phyloP scores from a whole-genome alignment of 2,329 filamentous ascomycete species.

The Apiospora kogelbergensis region DNA sequence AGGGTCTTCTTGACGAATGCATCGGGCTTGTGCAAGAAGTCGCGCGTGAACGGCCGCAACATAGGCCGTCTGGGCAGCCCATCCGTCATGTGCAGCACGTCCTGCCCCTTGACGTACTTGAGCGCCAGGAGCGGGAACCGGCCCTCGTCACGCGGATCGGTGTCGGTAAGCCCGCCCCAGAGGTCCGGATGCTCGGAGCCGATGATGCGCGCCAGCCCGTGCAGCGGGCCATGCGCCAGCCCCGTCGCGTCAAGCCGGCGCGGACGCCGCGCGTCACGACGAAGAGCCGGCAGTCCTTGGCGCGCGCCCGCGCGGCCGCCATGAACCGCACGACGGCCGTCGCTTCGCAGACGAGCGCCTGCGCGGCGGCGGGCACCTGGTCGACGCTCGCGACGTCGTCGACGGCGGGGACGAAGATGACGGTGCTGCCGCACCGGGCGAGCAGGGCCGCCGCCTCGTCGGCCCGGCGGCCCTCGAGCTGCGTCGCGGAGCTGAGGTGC shows the following conservation, averaged over 20 bases:
- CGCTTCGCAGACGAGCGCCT: too few relatives aligned
- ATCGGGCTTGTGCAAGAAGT: not conserved
- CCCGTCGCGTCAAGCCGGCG: conserved; percentile 19
- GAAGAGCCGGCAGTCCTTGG: conserved; percentile 9
- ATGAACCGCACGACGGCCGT: conserved; percentile 9
- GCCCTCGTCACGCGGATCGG: conserved; percentile 20
- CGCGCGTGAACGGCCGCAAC: conserved; percentile 5
- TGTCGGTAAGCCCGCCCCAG: conserved; percentile 35
- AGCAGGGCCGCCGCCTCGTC: too few relatives aligned
- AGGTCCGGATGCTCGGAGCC: conserved; percentile 37
- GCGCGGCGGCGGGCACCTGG: too few relatives aligned
- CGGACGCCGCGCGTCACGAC: not conserved
- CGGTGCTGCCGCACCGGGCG: too few relatives aligned
- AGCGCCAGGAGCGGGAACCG: conserved; percentile 35
- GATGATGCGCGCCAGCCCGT: conserved; percentile 38
- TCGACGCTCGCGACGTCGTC: too few relatives aligned
- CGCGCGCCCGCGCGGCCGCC: not conserved
- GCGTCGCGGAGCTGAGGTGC: too few relatives aligned
- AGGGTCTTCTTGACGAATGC: conserved; percentile 6
- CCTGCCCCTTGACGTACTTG: conserved; percentile 36
- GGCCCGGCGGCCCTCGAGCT: too few relatives aligned
- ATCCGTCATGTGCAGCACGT: conserved; percentile 39
- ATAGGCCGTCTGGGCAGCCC: conserved; percentile 33
- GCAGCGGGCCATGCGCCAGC: conserved; percentile 34
- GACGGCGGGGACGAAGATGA: too few relatives aligned